Evolutionary conservation across 1,139 yeast species (phyloP).

Genomic region (Yamadazyma songkhlaensis): DNA sequence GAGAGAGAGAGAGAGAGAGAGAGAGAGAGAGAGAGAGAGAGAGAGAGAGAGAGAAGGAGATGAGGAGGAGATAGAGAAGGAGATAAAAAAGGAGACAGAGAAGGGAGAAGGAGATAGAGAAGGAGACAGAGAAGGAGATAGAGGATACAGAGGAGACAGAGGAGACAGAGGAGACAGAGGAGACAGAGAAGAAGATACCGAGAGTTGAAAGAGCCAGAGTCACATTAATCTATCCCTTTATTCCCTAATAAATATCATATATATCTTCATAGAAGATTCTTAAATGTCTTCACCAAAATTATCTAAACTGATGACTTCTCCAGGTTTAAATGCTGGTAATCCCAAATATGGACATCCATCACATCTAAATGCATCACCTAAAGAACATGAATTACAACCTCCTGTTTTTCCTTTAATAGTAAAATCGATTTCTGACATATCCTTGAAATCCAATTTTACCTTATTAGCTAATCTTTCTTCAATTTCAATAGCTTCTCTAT

Average conservation of each 20-base stretch:
- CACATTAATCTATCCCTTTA: background rate
- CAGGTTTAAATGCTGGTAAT: conserved; percentile 96
- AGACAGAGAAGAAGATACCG: too few species aligned
- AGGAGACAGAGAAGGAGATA: too few species aligned
- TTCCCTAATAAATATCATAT: conserved; percentile 2
- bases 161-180: too few species aligned
- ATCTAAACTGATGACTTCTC: conserved; percentile 64
- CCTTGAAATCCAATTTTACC: conserved; percentile 63
- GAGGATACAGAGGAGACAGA: too few species aligned
- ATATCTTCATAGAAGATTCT: background rate
- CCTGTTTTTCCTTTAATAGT: conserved; percentile 94
- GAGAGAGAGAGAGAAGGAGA: too few species aligned
- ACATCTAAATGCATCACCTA: conserved; percentile 97
- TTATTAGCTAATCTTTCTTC: conserved; percentile 44
- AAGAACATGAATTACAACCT: conserved; percentile 94
- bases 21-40: too few species aligned
- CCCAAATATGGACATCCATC: conserved; percentile 98
- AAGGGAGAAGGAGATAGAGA: too few species aligned
- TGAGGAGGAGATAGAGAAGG: too few species aligned
- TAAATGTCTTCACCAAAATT: conserved; percentile 50
- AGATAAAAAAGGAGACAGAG: too few species aligned
- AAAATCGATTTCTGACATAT: conserved; percentile 84
- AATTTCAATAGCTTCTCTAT: conserved; percentile 50
- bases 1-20: too few species aligned
- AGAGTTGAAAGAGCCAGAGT: too few species aligned